phyloP scores from a whole-genome alignment of 345 rosid genomes.

The Salix koriyanagi region DNA sequence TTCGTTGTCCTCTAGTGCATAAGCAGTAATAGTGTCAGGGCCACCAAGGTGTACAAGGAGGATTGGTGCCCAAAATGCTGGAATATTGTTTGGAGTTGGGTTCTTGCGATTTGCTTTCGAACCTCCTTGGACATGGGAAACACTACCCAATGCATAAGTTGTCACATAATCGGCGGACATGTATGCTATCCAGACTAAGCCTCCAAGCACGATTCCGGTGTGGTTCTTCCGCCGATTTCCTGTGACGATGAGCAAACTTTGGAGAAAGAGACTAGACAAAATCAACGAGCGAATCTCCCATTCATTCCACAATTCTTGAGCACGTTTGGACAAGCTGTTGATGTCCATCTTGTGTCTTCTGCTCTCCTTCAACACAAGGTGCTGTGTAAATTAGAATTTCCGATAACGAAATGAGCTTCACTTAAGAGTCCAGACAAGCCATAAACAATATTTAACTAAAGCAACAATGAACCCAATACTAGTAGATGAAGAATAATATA shows the following conservation, averaged over 20 bases:
- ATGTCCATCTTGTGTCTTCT: no score
- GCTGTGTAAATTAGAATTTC: no score
- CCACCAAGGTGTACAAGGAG: slow-evolving; percentile 21
- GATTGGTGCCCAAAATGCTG: slow-evolving; percentile 19
- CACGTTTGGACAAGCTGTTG: no score
- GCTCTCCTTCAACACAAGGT: no score
- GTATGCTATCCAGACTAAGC: not conserved
- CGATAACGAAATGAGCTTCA: no score
- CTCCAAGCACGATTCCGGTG: not conserved
- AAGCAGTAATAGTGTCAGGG: slow-evolving; percentile 24
- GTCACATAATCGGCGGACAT: not conserved
- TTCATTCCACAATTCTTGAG: not conserved
- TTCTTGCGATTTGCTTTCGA: not conserved
- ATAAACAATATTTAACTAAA: no score
- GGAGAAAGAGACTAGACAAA: not conserved
- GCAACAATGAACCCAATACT: no score
- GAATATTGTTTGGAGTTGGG: not conserved
- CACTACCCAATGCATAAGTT: not conserved
- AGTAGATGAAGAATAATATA: no score
- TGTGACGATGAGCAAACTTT: not conserved
- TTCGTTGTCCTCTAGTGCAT: slow-evolving; percentile 22
- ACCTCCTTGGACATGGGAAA: not conserved
- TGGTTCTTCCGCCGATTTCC: not conserved
- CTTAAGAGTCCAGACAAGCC: no score
- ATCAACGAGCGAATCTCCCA: not conserved